These are phyloP conservation scores for Setomelanomma holmii DNA, from an alignment of 2,329 filamentous ascomycete genomes.

Conservation along the genomic window DNA sequence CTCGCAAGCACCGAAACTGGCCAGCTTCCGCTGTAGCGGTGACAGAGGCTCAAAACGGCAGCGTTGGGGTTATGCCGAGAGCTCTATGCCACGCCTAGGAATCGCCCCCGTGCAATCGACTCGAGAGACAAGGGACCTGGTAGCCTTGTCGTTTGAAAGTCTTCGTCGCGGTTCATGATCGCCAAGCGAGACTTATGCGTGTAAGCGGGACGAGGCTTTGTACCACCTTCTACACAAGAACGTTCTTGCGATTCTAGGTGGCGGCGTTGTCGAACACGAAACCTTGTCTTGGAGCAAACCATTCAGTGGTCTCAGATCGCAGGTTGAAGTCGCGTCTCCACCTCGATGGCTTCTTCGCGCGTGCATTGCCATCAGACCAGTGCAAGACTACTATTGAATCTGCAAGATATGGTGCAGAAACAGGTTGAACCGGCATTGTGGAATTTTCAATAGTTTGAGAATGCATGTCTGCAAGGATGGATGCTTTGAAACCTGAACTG, in stretches of 20 bases:
- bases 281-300: background rate
- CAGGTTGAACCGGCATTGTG: background rate
- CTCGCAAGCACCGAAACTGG: background rate
- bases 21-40: too few species aligned
- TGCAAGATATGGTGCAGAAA: background rate
- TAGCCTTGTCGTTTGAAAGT: too few species aligned
- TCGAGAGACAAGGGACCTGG: too few species aligned
- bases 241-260: background rate
- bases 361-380: background rate
- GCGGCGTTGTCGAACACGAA: background rate
- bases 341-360: background rate
- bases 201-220: background rate
- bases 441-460: background rate
- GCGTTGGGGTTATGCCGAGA: too few species aligned
- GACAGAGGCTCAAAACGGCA: too few species aligned
- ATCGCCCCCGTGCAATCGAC: too few species aligned
- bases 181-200: background rate
- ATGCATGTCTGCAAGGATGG: background rate
- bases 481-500: too few species aligned
- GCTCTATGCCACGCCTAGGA: too few species aligned
- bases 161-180: background rate
- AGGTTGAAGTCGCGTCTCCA: background rate
- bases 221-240: constrained; percentile 4
- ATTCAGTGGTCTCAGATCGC: background rate
- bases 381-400: background rate